phyloP scores from a whole-genome alignment of 306 rosid genomes.

The Rosa rugosa region DNA sequence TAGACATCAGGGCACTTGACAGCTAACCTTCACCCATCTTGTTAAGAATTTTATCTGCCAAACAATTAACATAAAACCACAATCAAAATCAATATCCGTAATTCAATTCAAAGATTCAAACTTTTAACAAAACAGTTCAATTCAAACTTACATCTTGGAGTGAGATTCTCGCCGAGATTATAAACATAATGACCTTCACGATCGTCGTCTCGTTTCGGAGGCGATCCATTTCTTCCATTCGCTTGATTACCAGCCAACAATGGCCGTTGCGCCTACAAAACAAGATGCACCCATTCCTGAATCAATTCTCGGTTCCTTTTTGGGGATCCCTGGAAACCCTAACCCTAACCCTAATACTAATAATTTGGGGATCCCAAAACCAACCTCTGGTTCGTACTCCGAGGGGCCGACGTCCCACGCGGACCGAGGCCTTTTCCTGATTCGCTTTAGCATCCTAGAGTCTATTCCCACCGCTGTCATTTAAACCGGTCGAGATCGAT shows the following conservation, averaged over 20 bases:
- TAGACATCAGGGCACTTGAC: constrained; percentile 82
- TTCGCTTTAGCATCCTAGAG: constrained; percentile 46
- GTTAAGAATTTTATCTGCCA: constrained; percentile 89
- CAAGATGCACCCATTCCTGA: background rate
- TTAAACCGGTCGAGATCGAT: background rate
- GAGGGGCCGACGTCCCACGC: constrained; percentile 80
- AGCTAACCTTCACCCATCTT: constrained; percentile 99
- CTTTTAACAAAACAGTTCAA: background rate
- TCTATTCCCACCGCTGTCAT: constrained; percentile 42
- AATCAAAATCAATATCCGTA: background rate
- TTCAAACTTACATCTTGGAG: constrained; percentile 74
- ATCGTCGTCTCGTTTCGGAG: constrained; percentile 86
- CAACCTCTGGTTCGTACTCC: constrained; percentile 53
- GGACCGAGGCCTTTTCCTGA: constrained; percentile 75
- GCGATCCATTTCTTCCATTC: constrained; percentile 55
- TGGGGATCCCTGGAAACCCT: constrained; percentile 28
- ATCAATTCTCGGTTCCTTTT: background rate
- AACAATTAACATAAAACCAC: background rate
- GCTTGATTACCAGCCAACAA: constrained; percentile 43
- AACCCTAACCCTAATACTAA: constrained; percentile 41
- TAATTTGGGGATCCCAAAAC: constrained; percentile 17
- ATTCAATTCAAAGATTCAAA: background rate
- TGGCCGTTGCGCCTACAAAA: constrained; percentile 55
- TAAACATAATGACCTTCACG: constrained; percentile 92
- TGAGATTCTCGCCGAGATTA: constrained; percentile 90